Evolutionary conservation across 2,329 filamentous ascomycete genomes (phyloP).

Genomic region (Aspergillus bombycis): DNA sequence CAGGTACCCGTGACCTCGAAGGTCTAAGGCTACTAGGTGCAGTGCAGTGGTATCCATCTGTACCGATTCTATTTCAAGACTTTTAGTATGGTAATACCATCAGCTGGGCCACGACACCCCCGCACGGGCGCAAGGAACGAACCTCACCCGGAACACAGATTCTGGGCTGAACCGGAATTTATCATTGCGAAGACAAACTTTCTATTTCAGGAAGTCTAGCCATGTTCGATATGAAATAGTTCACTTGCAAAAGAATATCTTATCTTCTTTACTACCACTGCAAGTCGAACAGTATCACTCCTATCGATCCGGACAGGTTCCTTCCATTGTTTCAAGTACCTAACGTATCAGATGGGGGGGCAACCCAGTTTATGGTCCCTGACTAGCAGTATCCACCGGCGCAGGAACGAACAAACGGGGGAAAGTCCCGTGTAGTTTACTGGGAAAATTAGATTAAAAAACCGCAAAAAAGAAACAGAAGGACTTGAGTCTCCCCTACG

Average conservation of each 20-base stretch:
- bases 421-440: background rate
- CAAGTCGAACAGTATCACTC: background rate
- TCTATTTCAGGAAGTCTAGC: background rate
- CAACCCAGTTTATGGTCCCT: slow-evolving; percentile 12
- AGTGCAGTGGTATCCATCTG: too few species aligned
- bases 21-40: background rate
- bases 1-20: slow-evolving; percentile 1
- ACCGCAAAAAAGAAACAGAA: background rate
- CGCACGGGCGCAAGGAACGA: slow-evolving; percentile 19
- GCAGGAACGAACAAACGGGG: slow-evolving; percentile 24
- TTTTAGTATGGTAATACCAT: background rate
- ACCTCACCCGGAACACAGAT: background rate
- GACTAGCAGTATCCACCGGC: slow-evolving; percentile 19
- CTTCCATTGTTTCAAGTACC: background rate
- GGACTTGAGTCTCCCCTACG: background rate
- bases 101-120: background rate
- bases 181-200: background rate
- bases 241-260: background rate
- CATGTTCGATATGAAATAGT: background rate
- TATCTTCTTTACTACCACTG: background rate
- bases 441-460: slow-evolving; percentile 5
- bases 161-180: background rate
- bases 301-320: background rate
- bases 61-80: too few species aligned
- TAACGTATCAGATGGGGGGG: slow-evolving; percentile 4